Percentiles rank a stretch among this genome's conserved stretches.
phyloP scores from a whole-genome alignment of 1,284 basidiomycete species.

The Coniferiporia sulphurascens region DNA sequence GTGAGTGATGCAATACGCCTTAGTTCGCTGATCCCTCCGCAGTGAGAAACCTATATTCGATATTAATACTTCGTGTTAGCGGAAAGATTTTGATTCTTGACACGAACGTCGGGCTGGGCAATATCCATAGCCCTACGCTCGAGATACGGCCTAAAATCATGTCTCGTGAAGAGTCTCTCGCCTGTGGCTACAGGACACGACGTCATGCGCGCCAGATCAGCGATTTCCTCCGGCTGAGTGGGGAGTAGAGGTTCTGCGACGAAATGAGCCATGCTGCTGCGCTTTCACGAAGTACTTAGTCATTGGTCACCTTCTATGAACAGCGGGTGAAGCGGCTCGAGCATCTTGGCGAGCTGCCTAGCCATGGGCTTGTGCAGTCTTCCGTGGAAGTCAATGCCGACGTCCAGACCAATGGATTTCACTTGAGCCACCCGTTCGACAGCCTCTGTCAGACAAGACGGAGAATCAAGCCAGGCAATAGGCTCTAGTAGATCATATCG shows the following conservation, averaged over 20 bases:
- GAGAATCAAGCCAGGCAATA: slow-evolving; percentile 43
- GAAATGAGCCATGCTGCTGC: neutral
- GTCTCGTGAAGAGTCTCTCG: slow-evolving; percentile 64
- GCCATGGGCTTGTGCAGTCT: slow-evolving; percentile 72
- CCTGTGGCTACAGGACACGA: slow-evolving; percentile 71
- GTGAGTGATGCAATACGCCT: slow-evolving; percentile 65
- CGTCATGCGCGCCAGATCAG: slow-evolving; percentile 55
- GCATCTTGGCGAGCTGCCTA: slow-evolving; percentile 65
- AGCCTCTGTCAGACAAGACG: slow-evolving; percentile 48
- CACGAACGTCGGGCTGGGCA: slow-evolving; percentile 67
- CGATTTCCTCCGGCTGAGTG: slow-evolving; percentile 62
- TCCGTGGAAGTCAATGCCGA: slow-evolving; percentile 59
- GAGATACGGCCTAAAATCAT: slow-evolving; percentile 68
- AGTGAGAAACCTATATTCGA: slow-evolving; percentile 44
- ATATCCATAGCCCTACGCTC: slow-evolving; percentile 69
- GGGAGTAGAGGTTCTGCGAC: slow-evolving; percentile 58
- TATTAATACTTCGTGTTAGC: too few species aligned
- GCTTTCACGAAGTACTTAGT: neutral
- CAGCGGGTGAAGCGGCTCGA: slow-evolving; percentile 62
- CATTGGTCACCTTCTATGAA: slow-evolving; percentile 59
- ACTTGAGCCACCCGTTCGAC: slow-evolving; percentile 61
- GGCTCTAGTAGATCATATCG: slow-evolving; percentile 19
- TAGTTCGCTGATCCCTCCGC: slow-evolving; percentile 72
- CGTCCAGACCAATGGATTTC: slow-evolving; percentile 60
- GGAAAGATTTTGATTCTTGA: too few species aligned